These are phyloP conservation scores for Dioscorea zingiberensis DNA, from an alignment of 106 monocot genomes.

Conservation along the genomic window DNA sequence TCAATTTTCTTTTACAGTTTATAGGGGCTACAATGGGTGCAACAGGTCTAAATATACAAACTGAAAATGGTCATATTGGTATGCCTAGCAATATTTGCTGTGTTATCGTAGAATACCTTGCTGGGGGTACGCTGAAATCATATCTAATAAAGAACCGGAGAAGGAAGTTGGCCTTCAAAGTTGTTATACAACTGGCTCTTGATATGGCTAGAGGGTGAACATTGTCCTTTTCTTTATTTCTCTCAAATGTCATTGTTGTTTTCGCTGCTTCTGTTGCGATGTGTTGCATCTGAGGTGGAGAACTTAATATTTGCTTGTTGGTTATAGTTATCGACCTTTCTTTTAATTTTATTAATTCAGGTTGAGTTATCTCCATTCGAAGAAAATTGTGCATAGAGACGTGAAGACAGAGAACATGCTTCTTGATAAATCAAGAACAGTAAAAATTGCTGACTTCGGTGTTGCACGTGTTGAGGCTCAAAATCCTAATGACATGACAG, in stretches of 20 bases:
- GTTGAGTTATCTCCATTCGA: conserved; percentile 69
- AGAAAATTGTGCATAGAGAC: conserved; percentile 91
- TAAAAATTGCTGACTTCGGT: conserved; percentile 95
- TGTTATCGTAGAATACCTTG: conserved; percentile 88
- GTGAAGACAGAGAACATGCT: conserved; percentile 99
- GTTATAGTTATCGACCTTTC: too few relatives aligned
- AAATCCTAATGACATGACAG: conserved; percentile 96
- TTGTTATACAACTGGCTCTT: conserved; percentile 73
- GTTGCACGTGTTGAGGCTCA: conserved; percentile 87
- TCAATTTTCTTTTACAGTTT: conserved; percentile 42
- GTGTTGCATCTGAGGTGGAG: too few relatives aligned
- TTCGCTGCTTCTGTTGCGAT: too few relatives aligned
- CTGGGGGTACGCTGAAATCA: conserved; percentile 73
- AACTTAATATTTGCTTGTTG: too few relatives aligned
- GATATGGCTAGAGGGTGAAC: conserved; percentile 87
- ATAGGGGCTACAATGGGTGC: conserved; percentile 78
- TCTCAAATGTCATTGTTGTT: too few relatives aligned
- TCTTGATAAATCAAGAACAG: conserved; percentile 64
- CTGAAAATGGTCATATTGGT: conserved; percentile 64
- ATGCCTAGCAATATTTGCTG: conserved; percentile 82
- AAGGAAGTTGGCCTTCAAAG: conserved; percentile 84
- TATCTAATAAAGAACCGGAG: conserved; percentile 82
- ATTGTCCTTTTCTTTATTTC: neutral
- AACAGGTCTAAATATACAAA: conserved; percentile 60
- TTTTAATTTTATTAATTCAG: conserved; percentile 10